These are phyloP conservation scores for Salvia splendens DNA, from an alignment of 257 asterid genomes.

Conservation along the genomic window DNA sequence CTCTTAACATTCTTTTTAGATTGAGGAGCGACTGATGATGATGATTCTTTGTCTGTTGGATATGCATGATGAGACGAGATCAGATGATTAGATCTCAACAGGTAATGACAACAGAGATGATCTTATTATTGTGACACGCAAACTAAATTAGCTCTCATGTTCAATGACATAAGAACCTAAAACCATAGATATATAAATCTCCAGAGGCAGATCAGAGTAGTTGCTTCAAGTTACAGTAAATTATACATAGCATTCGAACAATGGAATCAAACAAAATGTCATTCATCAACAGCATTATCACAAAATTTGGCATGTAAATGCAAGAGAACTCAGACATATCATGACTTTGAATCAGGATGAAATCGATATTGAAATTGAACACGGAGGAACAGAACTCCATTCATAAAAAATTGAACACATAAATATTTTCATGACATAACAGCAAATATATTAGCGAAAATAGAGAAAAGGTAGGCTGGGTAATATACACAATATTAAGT, in stretches of 20 bases:
- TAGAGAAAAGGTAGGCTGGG: neutral
- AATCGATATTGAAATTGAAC: neutral
- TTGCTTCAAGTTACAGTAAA: constrained; percentile 13
- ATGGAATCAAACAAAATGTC: neutral
- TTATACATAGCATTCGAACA: constrained; percentile 10
- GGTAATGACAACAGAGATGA: neutral
- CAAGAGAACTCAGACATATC: neutral
- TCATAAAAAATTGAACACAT: neutral
- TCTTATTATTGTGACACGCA: neutral
- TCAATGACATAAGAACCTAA: neutral
- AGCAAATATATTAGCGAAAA: constrained; percentile 5
- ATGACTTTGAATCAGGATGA: neutral
- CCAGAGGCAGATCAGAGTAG: neutral
- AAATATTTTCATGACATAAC: constrained; percentile 8
- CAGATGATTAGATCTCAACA: constrained; percentile 24
- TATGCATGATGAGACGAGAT: constrained; percentile 31
- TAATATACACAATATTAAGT: constrained; percentile 19
- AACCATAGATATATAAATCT: neutral
- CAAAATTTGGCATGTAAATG: neutral
- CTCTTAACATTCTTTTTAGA: constrained; percentile 51
- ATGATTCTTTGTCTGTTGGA: constrained; percentile 56
- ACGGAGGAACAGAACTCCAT: neutral
- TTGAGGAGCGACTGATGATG: constrained; percentile 40
- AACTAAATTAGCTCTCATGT: neutral
- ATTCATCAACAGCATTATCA: constrained; percentile 22